Base-by-base conservation (phyloP, 2,329 filamentous ascomycete species). In the Reticulascus tulasneorum region DNA sequence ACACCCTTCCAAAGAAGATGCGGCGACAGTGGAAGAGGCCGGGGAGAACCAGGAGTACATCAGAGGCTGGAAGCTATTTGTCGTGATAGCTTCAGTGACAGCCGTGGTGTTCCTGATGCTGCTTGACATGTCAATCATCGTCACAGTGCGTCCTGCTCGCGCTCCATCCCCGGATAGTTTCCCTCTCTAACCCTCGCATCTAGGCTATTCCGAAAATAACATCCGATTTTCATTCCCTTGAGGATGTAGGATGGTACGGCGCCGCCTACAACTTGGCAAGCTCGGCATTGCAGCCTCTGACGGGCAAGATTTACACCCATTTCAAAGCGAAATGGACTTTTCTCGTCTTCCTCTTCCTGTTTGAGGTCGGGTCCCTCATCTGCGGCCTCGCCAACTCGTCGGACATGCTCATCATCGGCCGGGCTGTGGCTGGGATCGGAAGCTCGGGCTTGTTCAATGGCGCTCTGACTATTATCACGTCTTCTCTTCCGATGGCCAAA, bases 241-340 rank as follows among this genome's bases (percentile, higher is more conserved):
- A 55, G 4, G 73, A 77, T 46, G 66, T 77, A 12, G 73, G 71
- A 21, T 78, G 74, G 74, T 77, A 77, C 48, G 67, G 64, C 6
- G 66, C 64, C 36, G 64, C 67, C 20, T 73, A 72, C 46, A 62
- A 65, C 13, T 8, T 17, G 8, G 6, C 38, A 36, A 29, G 38
- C 18, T 39, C 35, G 10, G 32, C 38, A 3, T 49, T 76, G 3
- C 71, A 75, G 36, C 72, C 71, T 2, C 56, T 77, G 12, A 63
- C 67, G 0, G 75, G 73, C 2, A 75, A 69, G 47, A 38, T 77
- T 1, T 78, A 75, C 42, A 64, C 52, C 3, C 53, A 63, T 19
- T 64, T 67, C 39, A 39, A 10, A 37, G 11, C 17, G 2, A 19
- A 58, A 50, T 54, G 54, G 53, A 42, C 48, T 2, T 58, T 57